Evolutionary conservation across 805 yeast species (phyloP), one percentile per base, ranked within the genome.

Genomic region (Zygosaccharomyces rouxii): DNA sequence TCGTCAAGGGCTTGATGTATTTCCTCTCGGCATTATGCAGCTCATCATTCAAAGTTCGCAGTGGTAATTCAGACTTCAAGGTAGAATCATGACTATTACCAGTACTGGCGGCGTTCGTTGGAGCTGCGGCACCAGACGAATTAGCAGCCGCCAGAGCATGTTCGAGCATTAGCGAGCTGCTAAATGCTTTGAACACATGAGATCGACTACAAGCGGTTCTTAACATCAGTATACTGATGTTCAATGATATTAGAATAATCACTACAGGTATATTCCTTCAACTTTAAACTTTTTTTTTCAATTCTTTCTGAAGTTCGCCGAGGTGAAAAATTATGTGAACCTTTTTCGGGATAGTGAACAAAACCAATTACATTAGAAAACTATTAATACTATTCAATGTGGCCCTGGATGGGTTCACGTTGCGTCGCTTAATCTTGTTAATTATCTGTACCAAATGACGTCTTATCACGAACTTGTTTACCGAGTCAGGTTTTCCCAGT

Each of bases 341-440:
- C 19, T 41, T 41, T 41, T 41, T 10, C n/a, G 16, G 13, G 4
- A 25, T 7, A 40, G 16, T 10, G 37, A 14, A 9, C 18, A 18
- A 19, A 16, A 11, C 14, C 28, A 9, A n/a, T 23, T 68, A 75
- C 81, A 84, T 77, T 26, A 84, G 55, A 51, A 54, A 78, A 2
- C 80, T 65, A 53, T 87, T 84, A 2, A 86, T 80, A 25, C 90
- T 77, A 55, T 84, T 89, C 35, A 87, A 68, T 0, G 95, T 84
- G 9, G 87, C 81, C 43, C 96, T 71, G 47, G 89, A 81, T 0
- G 96, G 95, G 51, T 87, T 85, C 4, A 78, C 78, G 35, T 74
- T 77, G n/a, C 76, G 62, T 0, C 64, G 66, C 7, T 59, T 46
- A n/a, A 64, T 43, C 6, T 68, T 62, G 2, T 73, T 66, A 14